A percentile compares a stretch with the other conserved stretches of the same genome.
phyloP scores from a whole-genome alignment of 257 asterid species.

The Thymus quinquecostatus region DNA sequence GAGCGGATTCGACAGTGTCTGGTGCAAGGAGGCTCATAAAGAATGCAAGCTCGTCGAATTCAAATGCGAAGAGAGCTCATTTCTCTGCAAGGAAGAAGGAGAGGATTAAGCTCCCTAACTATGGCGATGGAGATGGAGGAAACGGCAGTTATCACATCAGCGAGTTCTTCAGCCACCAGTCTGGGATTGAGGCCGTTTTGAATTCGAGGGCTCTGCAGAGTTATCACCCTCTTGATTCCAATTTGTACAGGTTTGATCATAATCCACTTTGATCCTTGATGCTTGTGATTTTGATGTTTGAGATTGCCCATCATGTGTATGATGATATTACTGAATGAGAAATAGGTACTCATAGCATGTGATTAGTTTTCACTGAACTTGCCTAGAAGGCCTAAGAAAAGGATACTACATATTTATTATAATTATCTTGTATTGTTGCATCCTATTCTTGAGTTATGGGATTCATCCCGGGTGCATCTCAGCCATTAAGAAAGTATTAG shows the following conservation, averaged over 20 bases:
- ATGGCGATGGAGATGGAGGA: slow-evolving; percentile 42
- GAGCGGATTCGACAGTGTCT: slow-evolving; percentile 49
- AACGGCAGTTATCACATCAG: slow-evolving; percentile 45
- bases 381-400: too few species aligned
- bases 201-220: slow-evolving; percentile 75
- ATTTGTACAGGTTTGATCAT: slow-evolving; percentile 61
- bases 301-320: slow-evolving; percentile 18
- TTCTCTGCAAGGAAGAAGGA: slow-evolving; percentile 73
- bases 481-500: neutral
- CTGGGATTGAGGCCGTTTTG: slow-evolving; percentile 78
- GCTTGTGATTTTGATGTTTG: slow-evolving; percentile 1
- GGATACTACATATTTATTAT: too few species aligned
- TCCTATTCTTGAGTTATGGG: neutral
- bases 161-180: slow-evolving; percentile 72
- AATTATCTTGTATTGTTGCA: neutral
- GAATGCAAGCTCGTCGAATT: slow-evolving; percentile 46
- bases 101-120: slow-evolving; percentile 61
- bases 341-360: neutral
- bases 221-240: slow-evolving; percentile 67
- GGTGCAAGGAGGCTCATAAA: slow-evolving; percentile 42
- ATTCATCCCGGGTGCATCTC: neutral
- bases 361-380: too few species aligned
- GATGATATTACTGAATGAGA: slow-evolving; percentile 26
- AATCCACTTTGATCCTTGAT: neutral
- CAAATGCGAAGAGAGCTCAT: slow-evolving; percentile 66